Base-by-base conservation (phyloP, 306 rosid genomes). In the Dryas drummondii region DNA sequence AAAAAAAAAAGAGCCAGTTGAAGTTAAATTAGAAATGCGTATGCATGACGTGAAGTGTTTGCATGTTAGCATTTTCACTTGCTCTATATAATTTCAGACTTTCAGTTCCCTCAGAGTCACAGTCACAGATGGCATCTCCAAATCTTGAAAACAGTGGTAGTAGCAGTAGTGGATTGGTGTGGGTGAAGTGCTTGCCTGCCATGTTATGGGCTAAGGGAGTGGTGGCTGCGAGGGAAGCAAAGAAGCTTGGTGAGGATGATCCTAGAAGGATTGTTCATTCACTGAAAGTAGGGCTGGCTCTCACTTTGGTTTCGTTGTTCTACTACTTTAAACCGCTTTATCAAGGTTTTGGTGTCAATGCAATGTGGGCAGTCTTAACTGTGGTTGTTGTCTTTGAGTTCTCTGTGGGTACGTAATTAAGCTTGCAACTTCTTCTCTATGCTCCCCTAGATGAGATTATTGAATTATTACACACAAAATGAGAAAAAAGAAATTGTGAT, bases 331-430 rank as follows among this genome's bases (percentile, higher is more conserved):
- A 44, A 64, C 78, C 75, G 0, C 78, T 81, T 53, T 81, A 40
- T 13, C 78, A 76, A 4, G 68, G 70, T 52, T 71, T 81, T 13
- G 84, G 84, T 19, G 40, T 22, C 40, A 22, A 58, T 16, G 79
- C 76, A 51, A 80, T 80, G 75, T 80, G 83, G 80, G 80, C 83
- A 46, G 54, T 80, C 47, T 12, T 80, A 1, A 75, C 84, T 9
- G 80, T 80, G n/a, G 53, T 75, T 5, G 68, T 80, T 22, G 80
- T 80, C 71, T 61, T 70, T 16, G 84, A 80, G 54, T 80, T 75
- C 47, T 45, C 80, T 22, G 80, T 75, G 3, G 84, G 84, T 80
- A 19, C 55, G 75, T 46, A 61, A 61, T 32, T 32, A 32, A 32
- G 37, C 37, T 32, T 32, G 37, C 37, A 32, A 32, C 37, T 32